Evolutionary conservation across 2,329 filamentous ascomycete species (phyloP), one percentile per base, ranked within the genome.

Genomic region (Penicillium crustosum): DNA sequence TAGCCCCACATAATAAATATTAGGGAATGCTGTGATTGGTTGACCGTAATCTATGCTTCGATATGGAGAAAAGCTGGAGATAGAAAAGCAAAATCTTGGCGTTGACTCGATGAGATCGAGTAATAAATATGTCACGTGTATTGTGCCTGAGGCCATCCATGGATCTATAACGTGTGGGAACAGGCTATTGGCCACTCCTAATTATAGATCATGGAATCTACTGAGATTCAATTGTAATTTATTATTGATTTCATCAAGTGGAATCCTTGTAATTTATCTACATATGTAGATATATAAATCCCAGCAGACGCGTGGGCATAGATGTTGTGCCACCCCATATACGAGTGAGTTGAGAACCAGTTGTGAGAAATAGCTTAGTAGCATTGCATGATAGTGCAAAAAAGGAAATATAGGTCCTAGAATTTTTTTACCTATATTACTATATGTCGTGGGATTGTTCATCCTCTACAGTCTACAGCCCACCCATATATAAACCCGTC

Each of bases 61-160:
- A 43, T 56, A 44, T 48, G 49, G 49, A 39, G 52, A 43, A 42
- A 58, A 53, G 44, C 41, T 48, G 59, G 53, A 59, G 56, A 44
- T 55, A 53, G 39, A 61, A 33, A 54, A 53, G 23, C 2, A 6
- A 9, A 19, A 42, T 35, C 44, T 54, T 48, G 27, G 29, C 44
- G 62, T 56, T 72, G 70, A 73, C 71, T 73, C 71, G 70, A 73
- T 73, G 57, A 29, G 59, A 73, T 73, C 71, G 67, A 73, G 71
- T 73, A 73, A 73, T 68, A 36, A 8, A 41, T 54, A 49, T 12
- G 6, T 52, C 49, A 52, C 49, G 38, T 51, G 49, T 23, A 15
- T 17, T 0, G 2, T 15, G 44, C 27, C 44, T 47, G n/a, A 44
- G 42, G 42, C 42, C 5, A 25, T 13, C 5, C 5, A 23, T 2